Conservation (phyloP, 768 basidiomycete species). For the Leccinum pellstonianum region DNA sequence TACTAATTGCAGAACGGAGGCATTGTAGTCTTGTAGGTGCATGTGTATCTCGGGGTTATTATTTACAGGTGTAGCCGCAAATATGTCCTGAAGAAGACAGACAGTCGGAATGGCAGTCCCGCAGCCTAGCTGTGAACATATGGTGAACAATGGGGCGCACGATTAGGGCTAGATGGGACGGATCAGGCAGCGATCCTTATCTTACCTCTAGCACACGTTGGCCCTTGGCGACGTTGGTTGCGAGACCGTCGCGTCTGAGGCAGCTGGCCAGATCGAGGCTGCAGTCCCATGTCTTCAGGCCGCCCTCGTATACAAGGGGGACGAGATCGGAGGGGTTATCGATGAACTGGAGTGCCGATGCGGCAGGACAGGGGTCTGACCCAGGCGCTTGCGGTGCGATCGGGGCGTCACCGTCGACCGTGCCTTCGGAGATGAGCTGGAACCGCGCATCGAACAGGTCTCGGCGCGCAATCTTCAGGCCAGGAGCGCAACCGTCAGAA, state of each 20-base stretch:
- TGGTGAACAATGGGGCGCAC: not conserved
- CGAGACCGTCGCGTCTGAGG: constrained; percentile 38
- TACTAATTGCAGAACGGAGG: constrained; percentile 72
- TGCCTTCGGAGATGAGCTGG: constrained; percentile 70
- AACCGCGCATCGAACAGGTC: constrained; percentile 97
- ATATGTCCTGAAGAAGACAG: constrained; percentile 64
- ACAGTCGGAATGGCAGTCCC: constrained; percentile 87
- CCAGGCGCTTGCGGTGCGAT: constrained; percentile 13
- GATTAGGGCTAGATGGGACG: not conserved
- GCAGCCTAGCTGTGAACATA: constrained; percentile 73
- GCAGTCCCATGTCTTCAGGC: constrained; percentile 98
- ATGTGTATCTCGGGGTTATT: constrained; percentile 45
- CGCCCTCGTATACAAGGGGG: constrained; percentile 92
- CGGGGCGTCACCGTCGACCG: not conserved
- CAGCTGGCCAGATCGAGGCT: constrained; percentile 82
- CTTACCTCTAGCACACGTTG: constrained; percentile 70
- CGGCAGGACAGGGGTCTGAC: constrained; percentile 1
- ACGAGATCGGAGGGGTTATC: constrained; percentile 88
- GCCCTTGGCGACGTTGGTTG: constrained; percentile 36
- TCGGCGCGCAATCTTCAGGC: constrained; percentile 57
- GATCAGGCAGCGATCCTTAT: not conserved
- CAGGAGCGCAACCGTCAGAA: constrained; percentile 24
- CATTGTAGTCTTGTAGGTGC: constrained; percentile 92
- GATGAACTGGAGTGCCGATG: constrained; percentile 57
- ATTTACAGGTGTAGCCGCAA: constrained; percentile 34